Conservation (phyloP, 2,329 filamentous ascomycete species). For the Colletotrichum theobromicola region DNA sequence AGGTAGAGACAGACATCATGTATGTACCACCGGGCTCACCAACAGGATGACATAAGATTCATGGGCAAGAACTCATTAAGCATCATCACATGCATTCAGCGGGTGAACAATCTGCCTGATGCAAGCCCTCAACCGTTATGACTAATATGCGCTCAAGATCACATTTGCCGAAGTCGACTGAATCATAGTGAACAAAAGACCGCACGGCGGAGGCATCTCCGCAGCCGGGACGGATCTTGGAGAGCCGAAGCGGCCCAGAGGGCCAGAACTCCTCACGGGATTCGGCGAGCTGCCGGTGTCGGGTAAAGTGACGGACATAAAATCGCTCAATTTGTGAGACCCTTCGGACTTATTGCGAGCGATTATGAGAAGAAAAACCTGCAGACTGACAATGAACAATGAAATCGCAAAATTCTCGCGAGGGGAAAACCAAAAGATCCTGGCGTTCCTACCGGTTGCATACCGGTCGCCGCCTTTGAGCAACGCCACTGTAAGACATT, state of each 20-base stretch:
- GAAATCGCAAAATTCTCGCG: background rate
- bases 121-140: background rate
- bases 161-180: background rate
- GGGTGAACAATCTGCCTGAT: background rate
- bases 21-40: background rate
- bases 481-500: background rate
- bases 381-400: background rate
- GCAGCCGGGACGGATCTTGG: background rate
- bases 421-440: background rate
- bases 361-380: background rate
- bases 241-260: background rate
- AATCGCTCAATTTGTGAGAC: constrained; percentile 5
- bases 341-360: background rate
- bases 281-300: background rate
- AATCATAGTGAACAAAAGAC: background rate
- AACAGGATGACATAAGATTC: background rate
- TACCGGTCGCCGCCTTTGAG: background rate
- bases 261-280: background rate
- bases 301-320: background rate
- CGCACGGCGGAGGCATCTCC: background rate
- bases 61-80: background rate
- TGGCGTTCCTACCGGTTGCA: background rate
- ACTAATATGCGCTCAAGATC: background rate
- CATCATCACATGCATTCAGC: background rate
- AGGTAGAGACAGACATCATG: background rate